A percentile compares a stretch with the other conserved stretches of the same genome.
Evolutionary conservation across 2,329 filamentous ascomycete genomes (phyloP).

Genomic region (Verticillium dahliae): DNA sequence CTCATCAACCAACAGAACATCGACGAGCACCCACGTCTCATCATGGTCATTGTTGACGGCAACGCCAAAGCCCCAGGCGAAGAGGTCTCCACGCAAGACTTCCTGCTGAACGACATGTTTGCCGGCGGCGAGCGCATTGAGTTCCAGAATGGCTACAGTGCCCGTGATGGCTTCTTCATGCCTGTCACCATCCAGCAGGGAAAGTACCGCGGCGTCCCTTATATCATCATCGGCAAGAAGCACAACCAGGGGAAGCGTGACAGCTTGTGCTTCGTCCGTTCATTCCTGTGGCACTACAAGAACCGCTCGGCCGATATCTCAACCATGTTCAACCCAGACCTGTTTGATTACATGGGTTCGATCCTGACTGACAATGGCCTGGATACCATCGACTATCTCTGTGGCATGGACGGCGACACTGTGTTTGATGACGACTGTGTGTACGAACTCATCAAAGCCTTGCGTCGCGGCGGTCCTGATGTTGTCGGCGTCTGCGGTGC

Average conservation of each 20-base stretch:
- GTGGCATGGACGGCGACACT: slow-evolving; percentile 42
- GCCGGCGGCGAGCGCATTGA: slow-evolving; percentile 21
- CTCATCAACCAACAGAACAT: slow-evolving; percentile 35
- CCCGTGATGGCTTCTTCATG: slow-evolving; percentile 38
- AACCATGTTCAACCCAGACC: slow-evolving; percentile 37
- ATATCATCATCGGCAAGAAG: slow-evolving; percentile 39
- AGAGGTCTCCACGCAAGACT: slow-evolving; percentile 39
- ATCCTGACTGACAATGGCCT: slow-evolving; percentile 29
- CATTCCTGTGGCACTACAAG: slow-evolving; percentile 41
- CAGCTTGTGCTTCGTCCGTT: slow-evolving; percentile 39
- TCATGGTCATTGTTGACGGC: slow-evolving; percentile 43
- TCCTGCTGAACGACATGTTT: slow-evolving; percentile 39
- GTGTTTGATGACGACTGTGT: slow-evolving; percentile 38
- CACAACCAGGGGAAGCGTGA: slow-evolving; percentile 44
- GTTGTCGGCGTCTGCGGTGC: slow-evolving; percentile 41
- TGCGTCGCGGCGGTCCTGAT: slow-evolving; percentile 29
- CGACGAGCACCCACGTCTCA: slow-evolving; percentile 30
- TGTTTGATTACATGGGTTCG: slow-evolving; percentile 32
- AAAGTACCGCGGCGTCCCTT: slow-evolving; percentile 36
- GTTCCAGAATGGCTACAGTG: slow-evolving; percentile 36
- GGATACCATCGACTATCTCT: slow-evolving; percentile 32
- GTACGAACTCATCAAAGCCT: slow-evolving; percentile 33
- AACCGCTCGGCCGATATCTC: slow-evolving; percentile 30
- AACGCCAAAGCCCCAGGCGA: slow-evolving; percentile 38
- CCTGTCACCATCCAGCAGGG: slow-evolving; percentile 36